Evolutionary conservation across 1,284 basidiomycete species (phyloP).

Genomic region (Bondarzewia mesenterica): DNA sequence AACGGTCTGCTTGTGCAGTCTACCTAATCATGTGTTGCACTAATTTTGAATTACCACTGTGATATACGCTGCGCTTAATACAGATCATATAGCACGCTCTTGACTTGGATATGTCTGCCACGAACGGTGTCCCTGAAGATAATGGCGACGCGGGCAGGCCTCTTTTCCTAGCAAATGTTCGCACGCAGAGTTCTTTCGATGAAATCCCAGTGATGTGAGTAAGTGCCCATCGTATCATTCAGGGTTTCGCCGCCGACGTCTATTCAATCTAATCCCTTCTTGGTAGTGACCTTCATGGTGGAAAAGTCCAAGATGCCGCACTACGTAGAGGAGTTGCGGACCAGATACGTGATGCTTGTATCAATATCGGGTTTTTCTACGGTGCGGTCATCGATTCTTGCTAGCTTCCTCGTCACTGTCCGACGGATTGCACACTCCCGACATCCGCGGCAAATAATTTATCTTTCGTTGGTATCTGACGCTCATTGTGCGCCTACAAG

Average conservation of each 20-base stretch:
- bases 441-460: not conserved
- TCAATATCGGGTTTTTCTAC: conserved; percentile 78
- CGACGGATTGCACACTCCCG: not conserved
- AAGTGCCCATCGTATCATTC: not conserved
- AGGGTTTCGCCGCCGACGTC: not conserved
- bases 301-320: not conserved
- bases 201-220: conserved; percentile 27
- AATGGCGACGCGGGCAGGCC: conserved; percentile 6
- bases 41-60: too few species aligned
- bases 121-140: too few species aligned
- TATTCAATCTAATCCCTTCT: too few species aligned
- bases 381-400: conserved; percentile 29
- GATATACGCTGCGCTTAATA: too few species aligned
- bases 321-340: conserved; percentile 33
- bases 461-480: not conserved
- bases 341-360: conserved; percentile 59
- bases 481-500: conserved; percentile 27
- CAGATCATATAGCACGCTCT: too few species aligned
- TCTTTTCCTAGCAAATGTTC: conserved; percentile 11
- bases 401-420: not conserved
- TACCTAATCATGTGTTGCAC: too few species aligned
- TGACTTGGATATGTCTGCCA: too few species aligned
- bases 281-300: not conserved
- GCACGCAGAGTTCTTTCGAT: conserved; percentile 24
- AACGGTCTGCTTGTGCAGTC: too few species aligned